phyloP scores from a whole-genome alignment of 2,329 filamentous ascomycete species.

The Aspergillus quadrilineatus region DNA sequence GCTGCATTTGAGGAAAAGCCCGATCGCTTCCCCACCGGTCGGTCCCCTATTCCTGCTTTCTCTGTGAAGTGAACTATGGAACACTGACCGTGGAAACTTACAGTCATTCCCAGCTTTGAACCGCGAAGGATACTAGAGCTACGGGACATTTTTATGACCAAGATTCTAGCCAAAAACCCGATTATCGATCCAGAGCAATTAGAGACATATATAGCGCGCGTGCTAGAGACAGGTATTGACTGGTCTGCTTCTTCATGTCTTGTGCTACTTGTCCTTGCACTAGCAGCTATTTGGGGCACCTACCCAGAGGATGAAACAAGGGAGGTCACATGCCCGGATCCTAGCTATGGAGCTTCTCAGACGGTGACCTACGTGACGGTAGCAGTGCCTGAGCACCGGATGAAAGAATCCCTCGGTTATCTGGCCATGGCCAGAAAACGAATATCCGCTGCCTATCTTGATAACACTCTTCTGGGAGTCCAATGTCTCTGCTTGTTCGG shows the following conservation, averaged over 20 bases:
- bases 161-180: conserved; percentile 27
- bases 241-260: conserved; percentile 26
- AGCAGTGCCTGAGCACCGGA: conserved; percentile 23
- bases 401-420: conserved; percentile 25
- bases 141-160: conserved; percentile 26
- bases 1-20: conserved; percentile 24
- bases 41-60: neutral
- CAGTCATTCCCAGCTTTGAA: conserved; percentile 19
- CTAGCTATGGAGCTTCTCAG: conserved; percentile 9
- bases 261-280: conserved; percentile 24
- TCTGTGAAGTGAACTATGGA: neutral
- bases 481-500: conserved; percentile 27
- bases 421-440: conserved; percentile 26
- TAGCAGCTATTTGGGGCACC: conserved; percentile 28
- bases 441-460: conserved; percentile 25
- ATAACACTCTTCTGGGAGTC: conserved; percentile 24
- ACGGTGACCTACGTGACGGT: conserved; percentile 21
- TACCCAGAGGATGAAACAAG: conserved; percentile 26
- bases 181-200: conserved; percentile 26
- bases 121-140: conserved; percentile 23
- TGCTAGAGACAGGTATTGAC: conserved; percentile 26
- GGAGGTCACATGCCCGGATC: conserved; percentile 15
- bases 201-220: conserved; percentile 22
- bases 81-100: neutral
- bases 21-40: conserved; percentile 22